These are phyloP conservation scores for Priceomyces haplophilus DNA, from an alignment of 805 yeast species.

Conservation along the genomic window DNA sequence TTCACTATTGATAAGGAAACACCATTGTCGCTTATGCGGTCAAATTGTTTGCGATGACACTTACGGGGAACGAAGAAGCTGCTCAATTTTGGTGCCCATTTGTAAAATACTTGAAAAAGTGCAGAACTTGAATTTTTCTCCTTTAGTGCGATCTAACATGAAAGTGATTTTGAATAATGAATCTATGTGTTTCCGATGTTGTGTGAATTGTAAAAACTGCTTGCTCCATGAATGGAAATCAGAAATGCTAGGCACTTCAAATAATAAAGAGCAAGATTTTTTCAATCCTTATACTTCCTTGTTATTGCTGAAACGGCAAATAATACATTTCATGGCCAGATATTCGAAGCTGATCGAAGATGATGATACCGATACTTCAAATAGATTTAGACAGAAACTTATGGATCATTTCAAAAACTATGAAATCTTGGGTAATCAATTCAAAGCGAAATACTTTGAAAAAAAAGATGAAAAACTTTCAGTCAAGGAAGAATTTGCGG, in stretches of 20 bases:
- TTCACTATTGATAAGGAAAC: constrained; percentile 61
- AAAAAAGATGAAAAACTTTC: constrained; percentile 6
- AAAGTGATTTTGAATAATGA: constrained; percentile 10
- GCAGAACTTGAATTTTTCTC: constrained; percentile 33
- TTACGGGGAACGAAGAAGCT: constrained; percentile 40
- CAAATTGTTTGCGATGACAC: constrained; percentile 70
- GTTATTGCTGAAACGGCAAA: constrained; percentile 20
- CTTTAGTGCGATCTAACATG: constrained; percentile 19
- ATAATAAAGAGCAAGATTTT: constrained; percentile 10
- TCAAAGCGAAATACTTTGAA: constrained; percentile 20
- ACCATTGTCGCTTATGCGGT: constrained; percentile 93
- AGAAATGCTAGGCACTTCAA: constrained; percentile 6
- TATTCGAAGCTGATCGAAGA: constrained; percentile 15
- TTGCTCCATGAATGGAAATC: constrained; percentile 52
- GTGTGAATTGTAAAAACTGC: constrained; percentile 63
- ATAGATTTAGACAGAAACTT: constrained; percentile 21
- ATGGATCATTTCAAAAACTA: constrained; percentile 29
- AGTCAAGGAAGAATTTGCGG: constrained; percentile 12
- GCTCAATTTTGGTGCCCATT: constrained; percentile 73
- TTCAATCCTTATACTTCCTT: constrained; percentile 20
- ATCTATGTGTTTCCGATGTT: constrained; percentile 50
- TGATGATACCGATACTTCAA: constrained; percentile 13
- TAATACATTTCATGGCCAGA: constrained; percentile 19
- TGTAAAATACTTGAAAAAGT: constrained; percentile 37
- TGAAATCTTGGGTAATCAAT: constrained; percentile 23